A percentile compares a stretch with the other conserved stretches of the same genome.
Evolutionary conservation across 164 flowering plant genomes (phyloP).

Genomic region (Stephania yunnanensis): DNA sequence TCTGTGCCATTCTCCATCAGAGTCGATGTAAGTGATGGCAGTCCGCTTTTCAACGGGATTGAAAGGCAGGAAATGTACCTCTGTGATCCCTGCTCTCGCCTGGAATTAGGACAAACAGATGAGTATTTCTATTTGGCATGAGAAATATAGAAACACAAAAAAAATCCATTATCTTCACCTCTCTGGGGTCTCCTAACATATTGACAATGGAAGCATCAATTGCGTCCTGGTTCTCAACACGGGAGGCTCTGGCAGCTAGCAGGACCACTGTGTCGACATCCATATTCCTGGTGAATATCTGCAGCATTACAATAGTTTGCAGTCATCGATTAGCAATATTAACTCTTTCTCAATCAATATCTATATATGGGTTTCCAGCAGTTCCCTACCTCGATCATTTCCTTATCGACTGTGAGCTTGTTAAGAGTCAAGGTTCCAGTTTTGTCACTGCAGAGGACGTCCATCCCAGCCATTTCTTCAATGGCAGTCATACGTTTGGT

Average conservation of each 20-base stretch:
- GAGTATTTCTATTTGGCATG: background rate
- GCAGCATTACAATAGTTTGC: background rate
- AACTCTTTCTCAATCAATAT: background rate
- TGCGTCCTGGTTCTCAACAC: slow-evolving; percentile 46
- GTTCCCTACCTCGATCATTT: slow-evolving; percentile 26
- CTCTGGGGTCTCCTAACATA: slow-evolving; percentile 42
- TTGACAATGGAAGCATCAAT: slow-evolving; percentile 40
- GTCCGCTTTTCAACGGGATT: slow-evolving; percentile 43
- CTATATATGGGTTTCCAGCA: background rate
- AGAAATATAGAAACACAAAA: background rate
- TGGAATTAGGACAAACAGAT: slow-evolving; percentile 5
- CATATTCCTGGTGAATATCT: slow-evolving; percentile 29
- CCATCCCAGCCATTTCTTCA: slow-evolving; percentile 97
- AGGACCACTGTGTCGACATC: slow-evolving; percentile 30
- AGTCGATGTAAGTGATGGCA: slow-evolving; percentile 37
- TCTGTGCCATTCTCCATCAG: slow-evolving; percentile 30
- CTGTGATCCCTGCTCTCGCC: slow-evolving; percentile 39
- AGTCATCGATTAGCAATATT: background rate
- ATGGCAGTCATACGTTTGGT: slow-evolving; percentile 97
- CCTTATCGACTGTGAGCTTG: slow-evolving; percentile 72
- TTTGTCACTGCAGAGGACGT: slow-evolving; percentile 89
- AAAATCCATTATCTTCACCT: slow-evolving; percentile 16
- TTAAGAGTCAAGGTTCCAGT: slow-evolving; percentile 93
- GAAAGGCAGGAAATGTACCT: slow-evolving; percentile 42
- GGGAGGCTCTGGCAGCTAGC: slow-evolving; percentile 35